Evolutionary conservation across 1,139 yeast genomes (phyloP).

Genomic region (Candida tunisiensis): DNA sequence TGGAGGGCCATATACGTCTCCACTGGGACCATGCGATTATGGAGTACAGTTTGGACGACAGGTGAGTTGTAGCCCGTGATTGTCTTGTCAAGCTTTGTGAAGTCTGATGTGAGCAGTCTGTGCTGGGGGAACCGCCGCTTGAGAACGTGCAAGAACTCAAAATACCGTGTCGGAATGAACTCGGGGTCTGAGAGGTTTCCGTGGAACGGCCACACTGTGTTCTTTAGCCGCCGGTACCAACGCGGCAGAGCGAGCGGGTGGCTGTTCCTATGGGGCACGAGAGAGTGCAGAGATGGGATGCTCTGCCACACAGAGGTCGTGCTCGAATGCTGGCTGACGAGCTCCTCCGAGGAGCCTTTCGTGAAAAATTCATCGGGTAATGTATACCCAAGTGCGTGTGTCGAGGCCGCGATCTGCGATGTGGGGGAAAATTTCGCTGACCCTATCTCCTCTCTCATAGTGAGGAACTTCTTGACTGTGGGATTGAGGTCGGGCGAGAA

Average conservation of each 20-base stretch:
- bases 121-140: constrained; percentile 61
- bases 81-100: constrained; percentile 44
- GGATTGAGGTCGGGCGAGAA: constrained; percentile 53
- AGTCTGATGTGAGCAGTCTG: constrained; percentile 56
- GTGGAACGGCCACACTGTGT: constrained; percentile 38
- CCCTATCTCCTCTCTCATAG: constrained; percentile 33
- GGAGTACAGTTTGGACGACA: constrained; percentile 66
- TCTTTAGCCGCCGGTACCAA: constrained; percentile 15
- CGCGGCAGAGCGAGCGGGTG: constrained; percentile 23
- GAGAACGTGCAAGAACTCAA: constrained; percentile 50
- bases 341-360: too few relatives aligned
- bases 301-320: too few relatives aligned
- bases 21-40: constrained; percentile 50
- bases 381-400: too few relatives aligned
- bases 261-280: too few relatives aligned
- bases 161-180: constrained; percentile 60
- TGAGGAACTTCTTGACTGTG: constrained; percentile 38
- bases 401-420: too few relatives aligned
- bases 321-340: too few relatives aligned
- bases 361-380: too few relatives aligned
- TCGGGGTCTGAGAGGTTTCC: constrained; percentile 62
- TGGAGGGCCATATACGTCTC: constrained; percentile 67
- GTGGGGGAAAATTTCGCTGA: constrained; percentile 18
- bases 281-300: too few relatives aligned
- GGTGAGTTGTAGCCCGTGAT: constrained; percentile 60